Evolutionary conservation across 2,329 filamentous ascomycete species (phyloP).

Genomic region (Gnomoniopsis smithogilvyi): DNA sequence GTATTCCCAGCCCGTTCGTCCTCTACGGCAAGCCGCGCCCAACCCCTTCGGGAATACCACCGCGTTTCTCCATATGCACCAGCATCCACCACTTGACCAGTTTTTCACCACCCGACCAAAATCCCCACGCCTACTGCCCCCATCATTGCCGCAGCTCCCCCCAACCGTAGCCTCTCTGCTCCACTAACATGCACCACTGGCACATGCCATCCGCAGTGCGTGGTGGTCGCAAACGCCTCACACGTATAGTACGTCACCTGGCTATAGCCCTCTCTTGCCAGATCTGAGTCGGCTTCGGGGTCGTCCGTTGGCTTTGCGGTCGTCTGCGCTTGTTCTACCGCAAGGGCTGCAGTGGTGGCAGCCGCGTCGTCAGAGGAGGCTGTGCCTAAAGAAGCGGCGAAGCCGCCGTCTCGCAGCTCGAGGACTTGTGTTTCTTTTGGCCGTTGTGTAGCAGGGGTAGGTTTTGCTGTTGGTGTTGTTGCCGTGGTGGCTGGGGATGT

Average conservation of each 20-base stretch:
- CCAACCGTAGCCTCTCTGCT: not conserved
- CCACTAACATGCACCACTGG: slow-evolving; percentile 28
- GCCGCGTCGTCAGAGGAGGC: not conserved
- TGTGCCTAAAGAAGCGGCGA: slow-evolving; percentile 2
- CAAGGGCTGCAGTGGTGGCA: not conserved
- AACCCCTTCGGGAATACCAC: not conserved
- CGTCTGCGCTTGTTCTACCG: not conserved
- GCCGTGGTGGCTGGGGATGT: slow-evolving; percentile 2
- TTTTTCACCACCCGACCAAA: not conserved
- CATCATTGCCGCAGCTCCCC: not conserved
- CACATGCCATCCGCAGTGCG: slow-evolving; percentile 37
- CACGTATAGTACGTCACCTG: slow-evolving; percentile 39
- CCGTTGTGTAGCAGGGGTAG: not conserved
- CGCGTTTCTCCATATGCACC: not conserved
- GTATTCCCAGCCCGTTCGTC: not conserved
- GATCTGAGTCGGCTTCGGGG: slow-evolving; percentile 21
- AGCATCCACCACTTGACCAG: not conserved
- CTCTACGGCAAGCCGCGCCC: not conserved
- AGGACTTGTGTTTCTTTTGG: not conserved
- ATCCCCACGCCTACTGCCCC: not conserved
- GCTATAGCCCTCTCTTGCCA: slow-evolving; percentile 24
- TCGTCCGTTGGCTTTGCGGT: slow-evolving; percentile 20
- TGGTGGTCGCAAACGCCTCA: slow-evolving; percentile 27
- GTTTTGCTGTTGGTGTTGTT: not conserved
- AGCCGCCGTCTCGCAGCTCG: slow-evolving; percentile 1